Evolutionary conservation across 495 filamentous ascomycete genomes (phyloP).

Genomic region (Podospora anserina): DNA sequence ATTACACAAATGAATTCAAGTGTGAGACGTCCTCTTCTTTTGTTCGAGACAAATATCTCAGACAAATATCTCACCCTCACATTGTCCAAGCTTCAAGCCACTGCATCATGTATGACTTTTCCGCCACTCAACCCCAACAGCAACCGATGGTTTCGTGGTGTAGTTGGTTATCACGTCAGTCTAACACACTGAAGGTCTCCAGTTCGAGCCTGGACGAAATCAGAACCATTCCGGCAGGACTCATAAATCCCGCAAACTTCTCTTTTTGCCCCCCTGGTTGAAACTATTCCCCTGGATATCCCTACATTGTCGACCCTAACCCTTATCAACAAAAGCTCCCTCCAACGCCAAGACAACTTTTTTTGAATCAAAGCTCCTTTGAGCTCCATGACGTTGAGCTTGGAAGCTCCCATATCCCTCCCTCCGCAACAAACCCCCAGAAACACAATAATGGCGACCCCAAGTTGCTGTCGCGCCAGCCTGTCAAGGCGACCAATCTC

Average conservation of each 20-base stretch:
- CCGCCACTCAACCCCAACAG: no score
- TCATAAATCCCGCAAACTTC: not conserved
- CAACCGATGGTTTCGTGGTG: no score
- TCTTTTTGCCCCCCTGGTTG: not conserved
- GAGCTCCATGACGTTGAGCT: constrained; percentile 15
- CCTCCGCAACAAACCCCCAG: not conserved
- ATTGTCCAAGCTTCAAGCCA: no score
- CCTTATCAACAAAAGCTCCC: constrained; percentile 5
- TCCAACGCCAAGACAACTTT: not conserved
- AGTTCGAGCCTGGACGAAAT: no score
- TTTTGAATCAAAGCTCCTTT: constrained; percentile 13
- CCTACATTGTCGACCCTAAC: constrained; percentile 26
- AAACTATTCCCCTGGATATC: not conserved
- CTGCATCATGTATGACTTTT: no score
- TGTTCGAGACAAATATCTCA: no score
- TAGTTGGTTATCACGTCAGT: no score
- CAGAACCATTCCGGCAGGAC: no score
- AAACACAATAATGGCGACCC: constrained; percentile 29
- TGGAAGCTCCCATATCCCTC: constrained; percentile 8
- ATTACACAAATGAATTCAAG: no score
- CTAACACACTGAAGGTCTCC: no score
- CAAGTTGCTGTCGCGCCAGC: constrained; percentile 23
- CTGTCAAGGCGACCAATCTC: constrained; percentile 21
- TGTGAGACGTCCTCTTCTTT: no score
- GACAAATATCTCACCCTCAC: no score